phyloP scores from a whole-genome alignment of 768 basidiomycete species.

The Suillus spraguei region DNA sequence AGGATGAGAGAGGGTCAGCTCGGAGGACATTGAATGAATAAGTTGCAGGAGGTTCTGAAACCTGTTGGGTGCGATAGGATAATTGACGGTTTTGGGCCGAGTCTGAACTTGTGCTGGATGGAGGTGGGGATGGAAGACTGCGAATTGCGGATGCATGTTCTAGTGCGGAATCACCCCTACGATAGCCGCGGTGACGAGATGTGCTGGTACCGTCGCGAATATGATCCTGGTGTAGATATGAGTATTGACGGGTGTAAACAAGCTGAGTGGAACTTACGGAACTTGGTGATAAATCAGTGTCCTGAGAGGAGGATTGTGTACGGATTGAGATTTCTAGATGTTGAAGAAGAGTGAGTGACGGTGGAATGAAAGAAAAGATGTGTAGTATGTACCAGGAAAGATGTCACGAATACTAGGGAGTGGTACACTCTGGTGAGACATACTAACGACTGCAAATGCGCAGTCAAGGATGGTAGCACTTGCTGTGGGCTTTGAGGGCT shows the following conservation, averaged over 20 bases:
- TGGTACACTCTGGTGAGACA: slow-evolving; percentile 32
- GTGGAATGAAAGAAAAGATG: background rate
- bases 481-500: slow-evolving; percentile 9
- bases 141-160: slow-evolving; percentile 12
- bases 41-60: slow-evolving; percentile 16
- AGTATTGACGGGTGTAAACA: no score
- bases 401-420: slow-evolving; percentile 57
- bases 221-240: background rate
- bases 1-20: slow-evolving; percentile 42
- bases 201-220: background rate
- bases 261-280: background rate
- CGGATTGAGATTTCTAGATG: slow-evolving; percentile 5
- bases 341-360: background rate
- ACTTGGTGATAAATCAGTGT: background rate
- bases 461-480: background rate
- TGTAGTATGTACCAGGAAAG: slow-evolving; percentile 47
- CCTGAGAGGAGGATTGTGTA: background rate
- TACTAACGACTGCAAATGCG: background rate
- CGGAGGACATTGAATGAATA: slow-evolving; percentile 50
- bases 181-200: background rate
- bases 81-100: slow-evolving; percentile 19
- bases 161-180: background rate
- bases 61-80: slow-evolving; percentile 15
- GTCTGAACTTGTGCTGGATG: slow-evolving; percentile 32
- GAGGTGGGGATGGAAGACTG: slow-evolving; percentile 25